Conservation (phyloP, 1,139 yeast genomes). For the Suhomyces taliae region DNA sequence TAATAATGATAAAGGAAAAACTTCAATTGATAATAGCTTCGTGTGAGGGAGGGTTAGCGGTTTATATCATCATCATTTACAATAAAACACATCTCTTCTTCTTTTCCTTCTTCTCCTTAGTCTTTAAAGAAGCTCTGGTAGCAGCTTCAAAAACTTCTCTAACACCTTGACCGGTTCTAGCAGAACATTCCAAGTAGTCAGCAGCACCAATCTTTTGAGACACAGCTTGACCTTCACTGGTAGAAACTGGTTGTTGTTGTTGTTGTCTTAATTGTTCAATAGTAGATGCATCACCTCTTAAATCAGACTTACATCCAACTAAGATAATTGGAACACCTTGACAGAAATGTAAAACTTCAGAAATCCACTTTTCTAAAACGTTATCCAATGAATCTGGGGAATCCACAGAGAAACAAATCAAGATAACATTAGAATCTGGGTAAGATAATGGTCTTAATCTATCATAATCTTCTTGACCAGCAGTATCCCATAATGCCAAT, state of each 20-base stretch:
- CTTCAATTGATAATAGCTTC: not conserved
- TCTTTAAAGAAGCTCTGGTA: slow-evolving; percentile 79
- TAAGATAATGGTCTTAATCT: slow-evolving; percentile 91
- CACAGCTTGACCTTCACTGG: slow-evolving; percentile 78
- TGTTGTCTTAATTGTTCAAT: slow-evolving; percentile 73
- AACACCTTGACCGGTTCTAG: slow-evolving; percentile 87
- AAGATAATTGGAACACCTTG: slow-evolving; percentile 93
- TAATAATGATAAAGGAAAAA: too few relatives aligned
- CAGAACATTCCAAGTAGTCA: slow-evolving; percentile 89
- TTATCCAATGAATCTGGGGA: slow-evolving; percentile 91
- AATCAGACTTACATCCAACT: slow-evolving; percentile 90
- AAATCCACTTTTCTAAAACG: slow-evolving; percentile 93
- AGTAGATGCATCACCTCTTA: slow-evolving; percentile 79
- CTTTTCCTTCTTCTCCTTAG: slow-evolving; percentile 58
- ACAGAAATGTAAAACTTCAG: slow-evolving; percentile 91
- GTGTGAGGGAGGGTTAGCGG: not conserved
- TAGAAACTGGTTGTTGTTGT: slow-evolving; percentile 73
- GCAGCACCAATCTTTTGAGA: slow-evolving; percentile 88
- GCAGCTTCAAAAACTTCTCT: slow-evolving; percentile 92
- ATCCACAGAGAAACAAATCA: slow-evolving; percentile 89
- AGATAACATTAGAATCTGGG: slow-evolving; percentile 89
- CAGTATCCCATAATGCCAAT: slow-evolving; percentile 97
- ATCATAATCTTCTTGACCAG: slow-evolving; percentile 97
- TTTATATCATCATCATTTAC: slow-evolving; percentile 27
- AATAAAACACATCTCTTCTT: slow-evolving; percentile 59